Conservation (phyloP, 1,284 basidiomycete species). For the Irpex sp. region DNA sequence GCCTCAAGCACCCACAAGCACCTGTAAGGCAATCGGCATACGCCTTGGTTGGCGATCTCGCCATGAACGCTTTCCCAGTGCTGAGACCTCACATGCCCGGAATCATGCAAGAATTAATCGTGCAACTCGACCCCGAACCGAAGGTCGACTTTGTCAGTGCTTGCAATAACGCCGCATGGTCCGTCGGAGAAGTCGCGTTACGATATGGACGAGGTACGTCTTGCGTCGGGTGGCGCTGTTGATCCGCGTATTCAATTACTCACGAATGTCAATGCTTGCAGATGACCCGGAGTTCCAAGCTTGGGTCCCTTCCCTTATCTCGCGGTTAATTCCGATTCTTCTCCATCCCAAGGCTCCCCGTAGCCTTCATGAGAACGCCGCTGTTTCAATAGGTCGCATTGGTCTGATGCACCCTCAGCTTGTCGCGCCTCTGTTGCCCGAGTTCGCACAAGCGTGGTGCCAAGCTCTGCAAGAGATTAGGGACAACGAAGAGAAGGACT, state of each 20-base stretch:
- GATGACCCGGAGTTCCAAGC: conserved; percentile 83
- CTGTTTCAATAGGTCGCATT: conserved; percentile 97
- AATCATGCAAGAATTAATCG: conserved; percentile 88
- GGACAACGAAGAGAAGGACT: conserved; percentile 99
- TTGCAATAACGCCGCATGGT: conserved; percentile 99
- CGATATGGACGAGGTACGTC: conserved; percentile 73
- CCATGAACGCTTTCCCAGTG: conserved; percentile 90
- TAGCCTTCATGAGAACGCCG: conserved; percentile 95
- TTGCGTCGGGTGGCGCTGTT: conserved; percentile 3
- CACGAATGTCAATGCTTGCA: conserved; percentile 24
- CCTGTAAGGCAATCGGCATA: conserved; percentile 96
- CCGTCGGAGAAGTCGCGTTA: conserved; percentile 94
- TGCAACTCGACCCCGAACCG: conserved; percentile 89
- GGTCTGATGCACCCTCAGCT: conserved; percentile 88
- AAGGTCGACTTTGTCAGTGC: conserved; percentile 93
- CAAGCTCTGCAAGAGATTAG: conserved; percentile 97
- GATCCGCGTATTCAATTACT: neutral
- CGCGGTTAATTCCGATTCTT: conserved; percentile 89
- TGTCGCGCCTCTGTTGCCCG: conserved; percentile 87
- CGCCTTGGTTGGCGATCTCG: conserved; percentile 95
- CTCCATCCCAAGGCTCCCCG: conserved; percentile 90
- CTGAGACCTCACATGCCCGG: conserved; percentile 82
- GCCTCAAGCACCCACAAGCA: conserved; percentile 92
- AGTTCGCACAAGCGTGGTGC: conserved; percentile 97
- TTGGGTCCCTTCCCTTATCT: conserved; percentile 86